These are phyloP conservation scores for Alternaria novae-zelandiae DNA, from an alignment of 2,329 filamentous ascomycete species.

Conservation along the genomic window DNA sequence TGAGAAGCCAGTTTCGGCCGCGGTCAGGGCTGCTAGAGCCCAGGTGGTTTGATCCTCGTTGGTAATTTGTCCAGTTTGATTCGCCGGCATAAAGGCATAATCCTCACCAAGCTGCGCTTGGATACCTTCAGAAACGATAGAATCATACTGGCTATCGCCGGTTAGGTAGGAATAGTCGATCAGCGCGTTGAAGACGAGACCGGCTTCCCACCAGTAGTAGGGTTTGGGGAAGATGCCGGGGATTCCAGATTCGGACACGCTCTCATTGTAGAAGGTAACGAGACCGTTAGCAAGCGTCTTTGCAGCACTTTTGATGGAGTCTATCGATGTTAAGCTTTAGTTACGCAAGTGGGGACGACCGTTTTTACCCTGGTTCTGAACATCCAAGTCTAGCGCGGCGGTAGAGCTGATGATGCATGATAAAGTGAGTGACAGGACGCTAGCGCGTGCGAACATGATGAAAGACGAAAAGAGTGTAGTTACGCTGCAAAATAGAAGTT, in stretches of 20 bases:
- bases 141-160: conserved; percentile 50
- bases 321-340: conserved; percentile 10
- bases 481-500: not conserved
- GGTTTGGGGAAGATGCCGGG: conserved; percentile 28
- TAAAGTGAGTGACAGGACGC: conserved; percentile 23
- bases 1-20: conserved; percentile 70
- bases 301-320: conserved; percentile 32
- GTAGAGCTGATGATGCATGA: conserved; percentile 16
- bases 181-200: conserved; percentile 26
- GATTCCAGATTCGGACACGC: conserved; percentile 2
- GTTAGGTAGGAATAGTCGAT: conserved; percentile 54
- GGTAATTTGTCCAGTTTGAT: conserved; percentile 54
- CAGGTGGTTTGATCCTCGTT: conserved; percentile 77
- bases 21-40: conserved; percentile 70
- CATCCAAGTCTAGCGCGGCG: conserved; percentile 27
- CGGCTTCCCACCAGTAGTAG: conserved; percentile 35
- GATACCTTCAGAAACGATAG: conserved; percentile 48
- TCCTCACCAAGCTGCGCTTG: conserved; percentile 43
- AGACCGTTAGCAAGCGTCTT: conserved; percentile 30
- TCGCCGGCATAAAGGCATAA: conserved; percentile 50
- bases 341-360: not conserved
- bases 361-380: conserved; percentile 21
- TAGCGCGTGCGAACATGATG: conserved; percentile 24
- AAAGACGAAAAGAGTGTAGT: not conserved
- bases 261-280: conserved; percentile 26